Evolutionary conservation across 1,139 yeast genomes (phyloP).

Genomic region (Geotrichum cucujoidarum): DNA sequence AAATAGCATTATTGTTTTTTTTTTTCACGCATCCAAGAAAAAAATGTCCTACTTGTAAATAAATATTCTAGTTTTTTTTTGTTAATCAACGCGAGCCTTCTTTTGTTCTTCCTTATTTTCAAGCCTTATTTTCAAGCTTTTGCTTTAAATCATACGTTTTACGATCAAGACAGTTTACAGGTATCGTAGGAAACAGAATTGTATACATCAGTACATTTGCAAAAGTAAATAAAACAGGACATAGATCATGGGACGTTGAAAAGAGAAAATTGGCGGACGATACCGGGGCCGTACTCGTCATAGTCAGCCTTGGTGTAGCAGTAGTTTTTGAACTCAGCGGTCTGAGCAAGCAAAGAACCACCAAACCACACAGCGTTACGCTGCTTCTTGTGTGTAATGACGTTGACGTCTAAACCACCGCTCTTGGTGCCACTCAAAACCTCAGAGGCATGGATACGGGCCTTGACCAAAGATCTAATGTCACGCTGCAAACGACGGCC

Average conservation of each 20-base stretch:
- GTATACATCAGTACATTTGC: background rate
- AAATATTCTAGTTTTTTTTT: background rate
- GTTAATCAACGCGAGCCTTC: background rate
- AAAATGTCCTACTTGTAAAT: background rate
- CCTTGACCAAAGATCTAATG: constrained; percentile 78
- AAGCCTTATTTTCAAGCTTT: no score
- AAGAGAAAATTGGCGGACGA: constrained; percentile 91
- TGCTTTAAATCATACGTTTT: no score
- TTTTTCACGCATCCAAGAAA: no score
- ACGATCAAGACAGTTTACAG: no score
- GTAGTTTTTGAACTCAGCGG: constrained; percentile 91
- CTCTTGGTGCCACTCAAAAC: constrained; percentile 68
- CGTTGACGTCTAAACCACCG: constrained; percentile 95
- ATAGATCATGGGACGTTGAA: constrained; percentile 69
- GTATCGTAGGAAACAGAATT: background rate
- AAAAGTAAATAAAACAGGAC: background rate
- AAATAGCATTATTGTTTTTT: background rate
- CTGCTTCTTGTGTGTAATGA: constrained; percentile 94
- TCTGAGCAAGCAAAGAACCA: constrained; percentile 93
- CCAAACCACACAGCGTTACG: constrained; percentile 99
- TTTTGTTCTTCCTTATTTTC: no score
- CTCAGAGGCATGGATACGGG: constrained; percentile 81
- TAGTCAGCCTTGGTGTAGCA: constrained; percentile 96
- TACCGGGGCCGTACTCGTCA: constrained; percentile 96
- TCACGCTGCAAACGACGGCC: constrained; percentile 97